These are phyloP conservation scores for Colletotrichum neosansevieriae DNA, from an alignment of 2,329 filamentous ascomycete species.

Conservation along the genomic window DNA sequence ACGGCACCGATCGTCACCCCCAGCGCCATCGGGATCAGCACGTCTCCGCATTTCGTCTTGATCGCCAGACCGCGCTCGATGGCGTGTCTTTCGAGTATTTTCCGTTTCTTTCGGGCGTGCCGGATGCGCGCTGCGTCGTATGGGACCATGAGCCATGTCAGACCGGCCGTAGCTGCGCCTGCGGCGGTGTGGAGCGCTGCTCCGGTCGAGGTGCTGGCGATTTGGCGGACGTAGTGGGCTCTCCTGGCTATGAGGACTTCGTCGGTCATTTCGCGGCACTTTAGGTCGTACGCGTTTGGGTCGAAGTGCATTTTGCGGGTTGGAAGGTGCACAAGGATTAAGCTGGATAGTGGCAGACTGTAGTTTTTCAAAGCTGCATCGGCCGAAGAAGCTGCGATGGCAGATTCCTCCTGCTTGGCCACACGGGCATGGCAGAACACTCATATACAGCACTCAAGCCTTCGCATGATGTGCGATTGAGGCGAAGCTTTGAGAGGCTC, in stretches of 20 bases:
- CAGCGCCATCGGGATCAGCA: slow-evolving; percentile 15
- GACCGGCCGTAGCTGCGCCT: slow-evolving; percentile 50
- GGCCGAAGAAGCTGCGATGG: neutral
- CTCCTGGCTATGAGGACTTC: slow-evolving; percentile 51
- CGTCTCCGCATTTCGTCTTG: slow-evolving; percentile 7
- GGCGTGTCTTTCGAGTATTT: slow-evolving; percentile 53
- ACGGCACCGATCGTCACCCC: slow-evolving; percentile 15
- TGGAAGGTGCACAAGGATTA: neutral
- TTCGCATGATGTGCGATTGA: neutral
- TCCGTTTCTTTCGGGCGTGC: slow-evolving; percentile 56
- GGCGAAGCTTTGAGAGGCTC: slow-evolving; percentile 8
- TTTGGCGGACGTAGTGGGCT: slow-evolving; percentile 56
- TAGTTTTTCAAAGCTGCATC: neutral
- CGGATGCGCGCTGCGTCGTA: slow-evolving; percentile 52
- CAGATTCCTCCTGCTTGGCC: neutral
- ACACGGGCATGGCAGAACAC: neutral
- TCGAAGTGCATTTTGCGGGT: slow-evolving; percentile 51
- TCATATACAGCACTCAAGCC: slow-evolving; percentile 5
- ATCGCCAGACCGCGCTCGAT: neutral
- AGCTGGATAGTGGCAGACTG: too few species aligned
- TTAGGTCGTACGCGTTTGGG: slow-evolving; percentile 54
- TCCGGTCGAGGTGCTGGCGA: slow-evolving; percentile 53
- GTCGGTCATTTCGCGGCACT: slow-evolving; percentile 51
- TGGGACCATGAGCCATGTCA: slow-evolving; percentile 11
- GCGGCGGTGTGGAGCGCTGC: slow-evolving; percentile 50